A percentile compares a stretch with the other conserved stretches of the same genome.
Conservation (phyloP, 2,329 filamentous ascomycete genomes). For the Cercospora sojina region DNA sequence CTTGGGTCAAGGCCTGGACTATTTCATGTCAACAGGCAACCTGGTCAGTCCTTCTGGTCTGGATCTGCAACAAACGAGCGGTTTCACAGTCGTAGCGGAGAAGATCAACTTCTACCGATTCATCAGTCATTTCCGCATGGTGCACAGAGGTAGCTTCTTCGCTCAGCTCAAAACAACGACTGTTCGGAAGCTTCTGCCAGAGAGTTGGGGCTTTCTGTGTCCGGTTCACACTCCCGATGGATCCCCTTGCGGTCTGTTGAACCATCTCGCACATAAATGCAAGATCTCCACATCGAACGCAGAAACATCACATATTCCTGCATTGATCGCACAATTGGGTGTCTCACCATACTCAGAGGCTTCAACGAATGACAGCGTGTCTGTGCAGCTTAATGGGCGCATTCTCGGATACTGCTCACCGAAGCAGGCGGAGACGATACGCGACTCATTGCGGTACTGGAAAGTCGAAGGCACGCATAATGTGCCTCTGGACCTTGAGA, state of each 20-base stretch:
- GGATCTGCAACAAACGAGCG: conserved; percentile 90
- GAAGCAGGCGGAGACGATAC: conserved; percentile 74
- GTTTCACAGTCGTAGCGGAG: conserved; percentile 94
- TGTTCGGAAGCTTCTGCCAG: conserved; percentile 89
- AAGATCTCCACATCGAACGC: conserved; percentile 74
- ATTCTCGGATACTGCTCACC: conserved; percentile 90
- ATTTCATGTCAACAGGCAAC: conserved; percentile 95
- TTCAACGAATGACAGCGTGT: conserved; percentile 77
- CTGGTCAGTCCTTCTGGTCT: conserved; percentile 86
- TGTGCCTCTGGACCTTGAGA: conserved; percentile 80
- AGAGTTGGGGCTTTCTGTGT: conserved; percentile 97
- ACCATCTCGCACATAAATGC: conserved; percentile 94
- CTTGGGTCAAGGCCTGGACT: conserved; percentile 81
- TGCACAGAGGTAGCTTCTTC: conserved; percentile 98
- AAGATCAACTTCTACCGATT: conserved; percentile 99
- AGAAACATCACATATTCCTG: conserved; percentile 72
- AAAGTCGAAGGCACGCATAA: conserved; percentile 84
- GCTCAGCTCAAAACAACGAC: conserved; percentile 96
- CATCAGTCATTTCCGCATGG: conserved; percentile 98
- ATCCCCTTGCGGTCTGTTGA: conserved; percentile 87
- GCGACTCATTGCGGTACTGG: conserved; percentile 87
- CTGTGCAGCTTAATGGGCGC: conserved; percentile 84
- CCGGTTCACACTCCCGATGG: conserved; percentile 98
- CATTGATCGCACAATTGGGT: conserved; percentile 75
- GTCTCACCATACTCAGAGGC: conserved; percentile 73